Evolutionary conservation across 306 rosid species (phyloP).

Genomic region (Hippophae gyantsensis): DNA sequence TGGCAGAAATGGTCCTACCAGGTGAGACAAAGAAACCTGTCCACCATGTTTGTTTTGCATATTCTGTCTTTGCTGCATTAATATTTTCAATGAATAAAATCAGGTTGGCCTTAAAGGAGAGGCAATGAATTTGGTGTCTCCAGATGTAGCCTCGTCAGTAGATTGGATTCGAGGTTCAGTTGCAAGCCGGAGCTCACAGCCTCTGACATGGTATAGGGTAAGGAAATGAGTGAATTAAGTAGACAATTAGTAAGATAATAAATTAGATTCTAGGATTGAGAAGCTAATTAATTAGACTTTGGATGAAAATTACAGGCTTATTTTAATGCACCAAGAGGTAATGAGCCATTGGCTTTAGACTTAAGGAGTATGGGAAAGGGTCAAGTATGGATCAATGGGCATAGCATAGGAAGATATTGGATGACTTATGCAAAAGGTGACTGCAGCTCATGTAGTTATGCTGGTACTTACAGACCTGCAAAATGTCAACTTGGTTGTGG

Average conservation of each 20-base stretch:
- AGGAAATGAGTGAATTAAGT: background rate
- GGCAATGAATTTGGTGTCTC: conserved; percentile 61
- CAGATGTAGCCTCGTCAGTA: conserved; percentile 48
- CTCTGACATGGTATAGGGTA: conserved; percentile 88
- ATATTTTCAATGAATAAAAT: conserved; percentile 1
- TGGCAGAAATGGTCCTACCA: conserved; percentile 82
- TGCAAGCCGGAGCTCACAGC: conserved; percentile 36
- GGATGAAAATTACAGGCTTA: conserved; percentile 49
- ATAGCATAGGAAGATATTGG: conserved; percentile 96
- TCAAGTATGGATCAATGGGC: conserved; percentile 96
- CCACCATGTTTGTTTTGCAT: background rate
- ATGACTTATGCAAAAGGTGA: conserved; percentile 71
- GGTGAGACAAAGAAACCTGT: conserved; percentile 29
- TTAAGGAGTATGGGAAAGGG: conserved; percentile 89
- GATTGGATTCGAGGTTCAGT: conserved; percentile 61
- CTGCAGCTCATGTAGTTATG: conserved; percentile 56
- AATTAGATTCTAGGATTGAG: background rate
- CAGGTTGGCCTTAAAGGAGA: conserved; percentile 92
- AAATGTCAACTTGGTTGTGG: conserved; percentile 78
- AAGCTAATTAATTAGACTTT: conserved; percentile 1
- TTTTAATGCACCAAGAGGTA: conserved; percentile 65
- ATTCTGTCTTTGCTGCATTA: background rate
- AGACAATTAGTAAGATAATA: background rate
- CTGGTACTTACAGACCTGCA: conserved; percentile 52
- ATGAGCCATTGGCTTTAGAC: conserved; percentile 80